phyloP scores from a whole-genome alignment of 129 eudicot species.

The Cynara cardunculus region DNA sequence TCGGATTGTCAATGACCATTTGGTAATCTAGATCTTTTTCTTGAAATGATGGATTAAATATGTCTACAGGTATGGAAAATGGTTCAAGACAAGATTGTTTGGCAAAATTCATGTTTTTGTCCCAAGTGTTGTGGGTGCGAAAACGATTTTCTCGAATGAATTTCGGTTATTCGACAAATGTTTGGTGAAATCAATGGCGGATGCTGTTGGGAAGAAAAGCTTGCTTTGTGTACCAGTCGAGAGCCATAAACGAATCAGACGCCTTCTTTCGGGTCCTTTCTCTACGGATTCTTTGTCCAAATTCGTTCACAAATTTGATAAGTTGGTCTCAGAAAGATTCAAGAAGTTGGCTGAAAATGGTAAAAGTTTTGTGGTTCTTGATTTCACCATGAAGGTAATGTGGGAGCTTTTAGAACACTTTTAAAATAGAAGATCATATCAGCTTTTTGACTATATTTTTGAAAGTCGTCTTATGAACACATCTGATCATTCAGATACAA shows the following conservation, averaged over 20 bases:
- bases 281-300: conserved; percentile 47
- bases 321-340: conserved; percentile 35
- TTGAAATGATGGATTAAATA: background rate
- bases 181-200: conserved; percentile 53
- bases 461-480: background rate
- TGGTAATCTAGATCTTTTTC: background rate
- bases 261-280: conserved; percentile 52
- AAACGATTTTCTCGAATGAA: conserved; percentile 37
- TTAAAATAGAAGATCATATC: background rate
- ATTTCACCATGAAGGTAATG: conserved; percentile 53
- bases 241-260: conserved; percentile 51
- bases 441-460: background rate
- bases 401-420: background rate
- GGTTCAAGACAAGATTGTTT: conserved; percentile 59
- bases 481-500: conserved; percentile 35
- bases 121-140: conserved; percentile 55
- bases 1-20: background rate
- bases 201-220: conserved; percentile 54
- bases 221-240: conserved; percentile 43
- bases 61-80: conserved; percentile 46
- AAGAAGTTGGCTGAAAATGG: conserved; percentile 35
- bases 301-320: conserved; percentile 42
- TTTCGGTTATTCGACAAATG: conserved; percentile 53
- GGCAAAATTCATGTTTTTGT: conserved; percentile 54
- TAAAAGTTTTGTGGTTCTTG: conserved; percentile 47